Conservation (phyloP, 73 alveolate genomes). For the Tetrahymena borealis region DNA sequence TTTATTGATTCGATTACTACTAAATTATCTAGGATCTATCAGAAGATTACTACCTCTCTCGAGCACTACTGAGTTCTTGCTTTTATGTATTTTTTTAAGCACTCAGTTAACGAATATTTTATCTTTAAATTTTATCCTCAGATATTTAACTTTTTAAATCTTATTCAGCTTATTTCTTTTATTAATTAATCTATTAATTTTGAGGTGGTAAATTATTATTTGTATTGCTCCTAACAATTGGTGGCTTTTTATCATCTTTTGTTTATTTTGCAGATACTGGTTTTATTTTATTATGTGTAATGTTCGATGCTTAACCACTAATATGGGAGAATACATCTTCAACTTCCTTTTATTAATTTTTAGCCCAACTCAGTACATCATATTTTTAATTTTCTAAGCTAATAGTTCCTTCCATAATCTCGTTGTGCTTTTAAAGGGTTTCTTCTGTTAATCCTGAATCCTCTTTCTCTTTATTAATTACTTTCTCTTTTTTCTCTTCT, state of each 20-base stretch:
- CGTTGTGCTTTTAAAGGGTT: neutral
- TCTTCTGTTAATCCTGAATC: neutral
- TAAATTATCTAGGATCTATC: neutral
- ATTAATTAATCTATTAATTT: neutral
- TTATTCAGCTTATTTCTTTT: neutral
- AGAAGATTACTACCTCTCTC: neutral
- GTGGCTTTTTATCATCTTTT: neutral
- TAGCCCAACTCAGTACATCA: neutral
- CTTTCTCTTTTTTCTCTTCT: neutral
- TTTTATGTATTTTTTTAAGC: neutral
- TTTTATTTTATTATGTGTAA: neutral
- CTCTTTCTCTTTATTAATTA: no score
- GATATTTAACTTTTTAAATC: neutral
- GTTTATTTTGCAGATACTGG: neutral
- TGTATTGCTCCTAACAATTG: neutral
- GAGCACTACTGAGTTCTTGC: neutral
- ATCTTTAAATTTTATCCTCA: neutral
- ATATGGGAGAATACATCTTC: neutral
- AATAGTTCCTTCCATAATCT: neutral
- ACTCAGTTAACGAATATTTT: neutral
- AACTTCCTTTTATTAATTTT: neutral
- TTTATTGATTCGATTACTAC: neutral
- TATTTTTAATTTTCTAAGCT: neutral
- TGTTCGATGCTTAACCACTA: neutral
- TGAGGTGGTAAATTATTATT: neutral